Base-by-base conservation (phyloP, 129 eudicot genomes). In the Chrysanthemum seticuspe region DNA sequence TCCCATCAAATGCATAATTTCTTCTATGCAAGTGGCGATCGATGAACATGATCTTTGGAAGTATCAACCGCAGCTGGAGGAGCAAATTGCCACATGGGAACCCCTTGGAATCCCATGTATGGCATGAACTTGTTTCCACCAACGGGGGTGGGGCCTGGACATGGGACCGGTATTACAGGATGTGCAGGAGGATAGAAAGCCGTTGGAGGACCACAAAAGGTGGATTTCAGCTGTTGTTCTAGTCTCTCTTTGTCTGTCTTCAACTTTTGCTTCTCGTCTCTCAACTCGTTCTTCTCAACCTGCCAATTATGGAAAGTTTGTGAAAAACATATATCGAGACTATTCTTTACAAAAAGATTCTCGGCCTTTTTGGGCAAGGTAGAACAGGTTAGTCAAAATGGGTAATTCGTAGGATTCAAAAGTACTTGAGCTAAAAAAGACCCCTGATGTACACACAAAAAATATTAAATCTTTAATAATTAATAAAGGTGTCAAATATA, bases 11-110 rank as follows among this genome's bases (percentile, higher is more conserved):
- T 25, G 45, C n/a, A 59, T 13, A 29, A 40, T 47, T 14, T 49
- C 60, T 49, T 15, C 78, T 79, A 87, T 54, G 94, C 94, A 77
- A 87, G 89, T 16, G 94, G 94, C 10, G 90, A 84, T 11, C 87
- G 83, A 13, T 74, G 87, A 59, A 80, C 84, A 75, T 90, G 94
- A 79, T 90, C 96, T 77, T 87, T 85, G 10, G 96, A 87, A 23
- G 91, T 87, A 78, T 87, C 94, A 15, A 85, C 88, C 15, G 88
- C 86, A 54, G 83, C 76, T 44, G 87, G 96, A 8, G 91, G 79
- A 44, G 88, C 84, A 47, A 85, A 87, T 49, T 81, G 96, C 96
- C 94, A 87, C 96, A 90, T 87, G 10, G 96, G 85, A 65, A 83
- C 79, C 45, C 94, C 91, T 57, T 85, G 87, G 80, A 70, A 87